phyloP scores from a whole-genome alignment of 495 filamentous ascomycete genomes.

The Chaetomium fimeti region DNA sequence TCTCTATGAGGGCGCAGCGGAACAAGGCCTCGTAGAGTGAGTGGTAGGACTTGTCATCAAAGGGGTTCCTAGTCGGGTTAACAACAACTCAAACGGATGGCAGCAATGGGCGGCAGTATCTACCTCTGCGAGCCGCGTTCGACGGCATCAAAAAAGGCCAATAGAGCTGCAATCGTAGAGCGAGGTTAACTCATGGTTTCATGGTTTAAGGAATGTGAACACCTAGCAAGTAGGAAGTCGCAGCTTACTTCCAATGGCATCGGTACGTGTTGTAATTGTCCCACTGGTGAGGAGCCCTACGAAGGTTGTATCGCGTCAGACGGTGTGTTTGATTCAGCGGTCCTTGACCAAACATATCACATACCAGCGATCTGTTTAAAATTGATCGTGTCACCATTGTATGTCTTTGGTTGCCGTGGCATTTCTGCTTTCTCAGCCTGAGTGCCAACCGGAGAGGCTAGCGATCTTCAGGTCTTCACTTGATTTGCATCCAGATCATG shows the following conservation, averaged over 20 bases:
- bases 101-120: not conserved
- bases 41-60: slow-evolving; percentile 74
- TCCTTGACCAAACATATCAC: slow-evolving; percentile 5
- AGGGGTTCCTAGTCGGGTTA: slow-evolving; percentile 28
- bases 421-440: slow-evolving; percentile 18
- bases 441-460: not conserved
- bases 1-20: slow-evolving; percentile 62
- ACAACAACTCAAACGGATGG: slow-evolving; percentile 5
- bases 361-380: slow-evolving; percentile 32
- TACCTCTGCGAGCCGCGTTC: slow-evolving; percentile 27
- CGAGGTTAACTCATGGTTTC: slow-evolving; percentile 44
- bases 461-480: not conserved
- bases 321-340: not conserved
- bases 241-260: slow-evolving; percentile 39
- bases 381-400: slow-evolving; percentile 25
- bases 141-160: slow-evolving; percentile 29
- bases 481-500: not conserved
- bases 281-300: slow-evolving; percentile 20
- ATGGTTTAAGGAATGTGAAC: too few species aligned
- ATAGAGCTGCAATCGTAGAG: slow-evolving; percentile 43
- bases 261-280: slow-evolving; percentile 26
- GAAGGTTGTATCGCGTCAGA: slow-evolving; percentile 11
- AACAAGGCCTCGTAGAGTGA: slow-evolving; percentile 81
- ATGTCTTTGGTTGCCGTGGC: slow-evolving; percentile 18
- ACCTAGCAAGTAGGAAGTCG: too few species aligned